Evolutionary conservation across 2,329 filamentous ascomycete genomes (phyloP), one percentile per base, ranked within the genome.

Genomic region (Remersonia thermophila): DNA sequence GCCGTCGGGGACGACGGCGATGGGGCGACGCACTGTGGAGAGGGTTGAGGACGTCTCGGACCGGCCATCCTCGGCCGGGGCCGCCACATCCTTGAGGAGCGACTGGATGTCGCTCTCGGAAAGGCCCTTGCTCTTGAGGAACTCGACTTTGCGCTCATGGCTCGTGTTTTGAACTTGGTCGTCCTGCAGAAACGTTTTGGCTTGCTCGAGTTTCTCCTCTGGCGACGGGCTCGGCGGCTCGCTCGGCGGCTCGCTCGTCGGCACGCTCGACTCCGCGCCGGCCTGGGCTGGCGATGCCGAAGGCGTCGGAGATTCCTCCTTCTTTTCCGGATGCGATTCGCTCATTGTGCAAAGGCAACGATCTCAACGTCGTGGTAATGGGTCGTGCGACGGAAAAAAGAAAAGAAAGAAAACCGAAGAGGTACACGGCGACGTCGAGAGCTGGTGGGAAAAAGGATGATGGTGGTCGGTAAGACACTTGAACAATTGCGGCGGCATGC

Each of bases 121-220:
- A 7, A 94, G 62, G 3, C 83, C 83, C 55, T 95, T 95, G 34
- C 73, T 73, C 51, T 77, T 69, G 2, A 95, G 62, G 48, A 94
- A 94, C 7, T 72, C 70, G 14, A 71, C 64, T 61, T 93, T 93
- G 57, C 76, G 78, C 38, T 83, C 79, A 30, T 68, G 66, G 0
- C 80, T 66, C 25, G 80, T 75, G 56, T 79, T 63, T 40, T 71
- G 74, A 39, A 94, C 82, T 14, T 69, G 66, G 7, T 82, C 75
- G 41, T 93, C 80, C 34, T 82, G 65, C 3, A 95, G 69, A 52
- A 94, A 95, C 36, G 67, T 72, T 30, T 71, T 68, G 18, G 86
- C 85, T 52, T 85, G 74, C 12, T 84, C 74, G 26, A 83, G 29
- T 5, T 36, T 44, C 36, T 18, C 50, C 54, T 30, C 42, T 30